Evolutionary conservation across 2,329 filamentous ascomycete genomes (phyloP), one percentile per base, ranked within the genome.

Genomic region (Hymenoscyphus fructigenus): DNA sequence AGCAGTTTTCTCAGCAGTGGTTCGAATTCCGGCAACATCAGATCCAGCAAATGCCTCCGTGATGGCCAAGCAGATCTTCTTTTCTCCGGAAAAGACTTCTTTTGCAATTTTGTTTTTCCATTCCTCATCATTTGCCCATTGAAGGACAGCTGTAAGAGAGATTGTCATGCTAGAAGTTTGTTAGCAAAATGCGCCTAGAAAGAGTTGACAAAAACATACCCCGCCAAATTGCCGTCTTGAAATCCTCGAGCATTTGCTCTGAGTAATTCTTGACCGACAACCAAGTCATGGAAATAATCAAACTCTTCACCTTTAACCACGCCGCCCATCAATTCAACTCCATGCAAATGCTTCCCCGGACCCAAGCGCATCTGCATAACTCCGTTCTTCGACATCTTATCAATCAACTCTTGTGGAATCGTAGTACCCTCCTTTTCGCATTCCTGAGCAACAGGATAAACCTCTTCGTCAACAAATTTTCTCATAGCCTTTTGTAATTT

Each of bases 11-110:
- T 84, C 84, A 1, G 91, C 91, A 0, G 91, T 95, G 0, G 92
- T 95, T 67, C 90, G 84, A 44, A 96, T 81, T 17, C 90, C 88
- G 15, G 92, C 91, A 4, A 96, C 92, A 76, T 96, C 92, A 44
- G 85, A 89, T 15, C 92, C 92, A 17, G 92, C 92, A 78, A 96
- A 95, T 0, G 92, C 92, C 78, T 96, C 92, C 1, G 92, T 95
- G 74, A 96, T 92, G 61, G 92, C 92, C 2, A 96, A 82, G 74
- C 90, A 94, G 75, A 95, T 92, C 83, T 93, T 93, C 85, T 95
- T 95, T 83, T 88, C 86, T 66, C 92, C 92, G 57, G 84, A 86
- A 69, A 96, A 84, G 57, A 92, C 88, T 72, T 95, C 91, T 41
- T 87, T 82, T 38, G 88, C 85, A 57, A 96, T 83, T 61, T 82